These are phyloP conservation scores for Centella asiatica DNA, from an alignment of 129 eudicot genomes.

Conservation along the genomic window DNA sequence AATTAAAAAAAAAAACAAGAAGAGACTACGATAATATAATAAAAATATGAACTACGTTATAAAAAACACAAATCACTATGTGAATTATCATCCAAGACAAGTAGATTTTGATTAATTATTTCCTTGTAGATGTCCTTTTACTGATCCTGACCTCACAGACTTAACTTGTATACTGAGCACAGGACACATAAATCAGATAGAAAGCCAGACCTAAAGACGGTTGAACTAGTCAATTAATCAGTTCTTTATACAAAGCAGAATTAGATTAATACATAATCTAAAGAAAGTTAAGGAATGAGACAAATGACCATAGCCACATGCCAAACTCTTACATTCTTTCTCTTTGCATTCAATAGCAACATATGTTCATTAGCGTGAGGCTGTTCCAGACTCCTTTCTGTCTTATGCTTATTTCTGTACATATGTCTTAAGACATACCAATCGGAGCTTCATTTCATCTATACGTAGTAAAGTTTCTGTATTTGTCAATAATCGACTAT, in stretches of 20 bases:
- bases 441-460: neutral
- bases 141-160: neutral
- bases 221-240: neutral
- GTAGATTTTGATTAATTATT: neutral
- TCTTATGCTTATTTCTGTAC: neutral
- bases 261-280: neutral
- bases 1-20: too few species aligned
- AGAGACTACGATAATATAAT: too few species aligned
- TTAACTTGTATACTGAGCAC: neutral
- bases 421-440: neutral
- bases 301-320: neutral
- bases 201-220: neutral
- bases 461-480: neutral
- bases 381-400: neutral
- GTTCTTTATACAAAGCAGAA: too few species aligned
- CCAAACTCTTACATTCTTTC: neutral
- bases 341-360: neutral
- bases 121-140: neutral
- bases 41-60: too few species aligned
- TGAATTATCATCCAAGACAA: neutral
- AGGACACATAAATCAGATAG: neutral
- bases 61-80: neutral
- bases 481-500: too few species aligned
- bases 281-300: neutral
- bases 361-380: neutral